These are phyloP conservation scores for Zymoseptoria crescenta DNA, from an alignment of 2,329 filamentous ascomycete species.

Conservation along the genomic window DNA sequence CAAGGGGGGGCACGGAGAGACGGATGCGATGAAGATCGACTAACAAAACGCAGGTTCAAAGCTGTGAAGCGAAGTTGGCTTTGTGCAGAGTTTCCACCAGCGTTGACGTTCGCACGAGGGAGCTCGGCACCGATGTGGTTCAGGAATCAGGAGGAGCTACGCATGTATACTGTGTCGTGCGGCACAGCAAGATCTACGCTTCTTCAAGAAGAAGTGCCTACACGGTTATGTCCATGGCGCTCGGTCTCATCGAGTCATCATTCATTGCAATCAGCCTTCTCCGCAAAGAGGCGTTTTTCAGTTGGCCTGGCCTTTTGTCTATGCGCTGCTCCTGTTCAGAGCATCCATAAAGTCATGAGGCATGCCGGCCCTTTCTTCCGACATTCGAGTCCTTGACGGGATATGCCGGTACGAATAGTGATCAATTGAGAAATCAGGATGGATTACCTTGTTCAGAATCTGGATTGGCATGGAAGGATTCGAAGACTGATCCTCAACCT, in stretches of 20 bases:
- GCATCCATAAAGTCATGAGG: not conserved
- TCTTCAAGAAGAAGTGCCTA: not conserved
- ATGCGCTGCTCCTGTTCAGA: too few relatives aligned
- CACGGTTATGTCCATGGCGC: not conserved
- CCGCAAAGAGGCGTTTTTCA: not conserved
- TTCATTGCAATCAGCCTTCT: not conserved
- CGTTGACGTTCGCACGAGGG: not conserved
- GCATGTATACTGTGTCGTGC: not conserved
- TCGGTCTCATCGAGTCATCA: not conserved
- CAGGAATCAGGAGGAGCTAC: not conserved
- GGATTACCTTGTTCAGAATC: not conserved
- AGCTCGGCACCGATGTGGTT: not conserved
- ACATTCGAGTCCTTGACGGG: not conserved
- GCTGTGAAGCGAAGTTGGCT: not conserved
- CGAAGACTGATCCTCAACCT: not conserved
- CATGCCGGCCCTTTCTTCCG: not conserved
- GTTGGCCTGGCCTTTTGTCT: too few relatives aligned
- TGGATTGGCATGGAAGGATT: not conserved
- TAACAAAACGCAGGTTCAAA: not conserved
- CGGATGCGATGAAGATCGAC: not conserved
- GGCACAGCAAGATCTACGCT: not conserved
- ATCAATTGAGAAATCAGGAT: not conserved
- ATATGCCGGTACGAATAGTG: not conserved
- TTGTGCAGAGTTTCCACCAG: not conserved
- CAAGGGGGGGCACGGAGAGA: not conserved